phyloP scores from a whole-genome alignment of 2,329 filamentous ascomycete species.

The Microdochium bolleyi region DNA sequence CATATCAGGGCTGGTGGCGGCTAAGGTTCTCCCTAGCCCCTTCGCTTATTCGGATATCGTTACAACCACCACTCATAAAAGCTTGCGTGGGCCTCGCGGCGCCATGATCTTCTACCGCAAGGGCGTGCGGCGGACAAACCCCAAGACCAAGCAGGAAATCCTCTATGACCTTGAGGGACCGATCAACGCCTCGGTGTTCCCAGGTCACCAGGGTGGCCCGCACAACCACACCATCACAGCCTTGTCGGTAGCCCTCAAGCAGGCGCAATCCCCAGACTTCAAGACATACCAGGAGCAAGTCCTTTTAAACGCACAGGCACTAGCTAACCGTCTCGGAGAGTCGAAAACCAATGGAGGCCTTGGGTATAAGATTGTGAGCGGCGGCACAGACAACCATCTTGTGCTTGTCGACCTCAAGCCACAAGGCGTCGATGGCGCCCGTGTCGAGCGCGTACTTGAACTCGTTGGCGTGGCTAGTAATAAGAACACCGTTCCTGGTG shows the following conservation, averaged over 20 bases:
- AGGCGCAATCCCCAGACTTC: slow-evolving; percentile 85
- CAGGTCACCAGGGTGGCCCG: slow-evolving; percentile 93
- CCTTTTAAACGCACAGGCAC: slow-evolving; percentile 81
- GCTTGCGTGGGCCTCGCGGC: slow-evolving; percentile 84
- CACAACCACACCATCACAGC: slow-evolving; percentile 99
- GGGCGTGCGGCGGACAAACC: slow-evolving; percentile 74
- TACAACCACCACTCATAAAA: slow-evolving; percentile 98
- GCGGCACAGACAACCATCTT: slow-evolving; percentile 96
- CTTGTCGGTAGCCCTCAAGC: slow-evolving; percentile 87
- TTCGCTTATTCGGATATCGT: slow-evolving; percentile 90
- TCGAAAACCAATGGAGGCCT: slow-evolving; percentile 68
- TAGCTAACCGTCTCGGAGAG: slow-evolving; percentile 60
- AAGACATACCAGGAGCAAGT: slow-evolving; percentile 87
- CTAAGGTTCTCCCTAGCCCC: slow-evolving; percentile 82
- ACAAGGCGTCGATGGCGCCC: slow-evolving; percentile 77
- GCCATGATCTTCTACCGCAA: slow-evolving; percentile 99
- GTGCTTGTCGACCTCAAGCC: slow-evolving; percentile 88
- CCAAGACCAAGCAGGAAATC: slow-evolving; percentile 79
- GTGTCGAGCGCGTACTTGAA: slow-evolving; percentile 84
- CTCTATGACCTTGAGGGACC: slow-evolving; percentile 85
- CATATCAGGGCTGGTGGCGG: slow-evolving; percentile 89
- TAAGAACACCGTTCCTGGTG: slow-evolving; percentile 97
- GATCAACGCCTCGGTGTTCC: slow-evolving; percentile 96
- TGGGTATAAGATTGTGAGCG: slow-evolving; percentile 83
- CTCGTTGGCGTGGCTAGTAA: slow-evolving; percentile 95